Evolutionary conservation across 1,284 basidiomycete genomes (phyloP).

Genomic region (Athelia sp.): DNA sequence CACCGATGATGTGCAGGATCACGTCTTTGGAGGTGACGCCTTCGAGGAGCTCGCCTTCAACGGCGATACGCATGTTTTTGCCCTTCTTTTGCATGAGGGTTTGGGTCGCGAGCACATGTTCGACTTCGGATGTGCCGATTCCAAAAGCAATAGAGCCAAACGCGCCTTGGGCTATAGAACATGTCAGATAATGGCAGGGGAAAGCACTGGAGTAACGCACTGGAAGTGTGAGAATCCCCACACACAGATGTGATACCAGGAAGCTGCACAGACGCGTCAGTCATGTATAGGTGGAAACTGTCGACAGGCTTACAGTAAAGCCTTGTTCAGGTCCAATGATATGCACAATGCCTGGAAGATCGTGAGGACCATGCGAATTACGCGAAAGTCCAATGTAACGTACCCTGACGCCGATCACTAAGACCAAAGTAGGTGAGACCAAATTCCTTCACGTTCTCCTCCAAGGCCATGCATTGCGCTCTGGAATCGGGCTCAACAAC

Average conservation of each 20-base stretch:
- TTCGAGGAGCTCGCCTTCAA: conserved; percentile 81
- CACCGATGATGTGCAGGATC: conserved; percentile 90
- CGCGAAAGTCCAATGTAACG: too few species aligned
- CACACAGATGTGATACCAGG: conserved; percentile 96
- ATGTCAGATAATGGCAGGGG: conserved; percentile 3
- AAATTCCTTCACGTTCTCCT: conserved; percentile 95
- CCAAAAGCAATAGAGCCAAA: conserved; percentile 96
- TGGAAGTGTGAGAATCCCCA: conserved; percentile 93
- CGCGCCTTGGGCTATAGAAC: conserved; percentile 79
- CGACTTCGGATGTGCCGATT: conserved; percentile 95
- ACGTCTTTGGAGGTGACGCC: conserved; percentile 96
- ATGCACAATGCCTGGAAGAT: conserved; percentile 94
- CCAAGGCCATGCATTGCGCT: conserved; percentile 86
- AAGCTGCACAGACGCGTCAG: too few species aligned
- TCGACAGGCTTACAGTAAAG: too few species aligned
- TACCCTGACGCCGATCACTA: conserved; percentile 88
- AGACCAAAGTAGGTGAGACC: conserved; percentile 95
- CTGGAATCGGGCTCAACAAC: conserved; percentile 88
- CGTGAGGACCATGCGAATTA: too few species aligned
- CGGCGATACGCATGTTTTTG: conserved; percentile 94
- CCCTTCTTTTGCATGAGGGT: conserved; percentile 89
- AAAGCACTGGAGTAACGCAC: conserved; percentile 36
- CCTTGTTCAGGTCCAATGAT: conserved; percentile 96
- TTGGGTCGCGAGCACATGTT: conserved; percentile 96
- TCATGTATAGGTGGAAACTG: too few species aligned